phyloP scores from a whole-genome alignment of 331 rosid species.

The Quercus tomentella region DNA sequence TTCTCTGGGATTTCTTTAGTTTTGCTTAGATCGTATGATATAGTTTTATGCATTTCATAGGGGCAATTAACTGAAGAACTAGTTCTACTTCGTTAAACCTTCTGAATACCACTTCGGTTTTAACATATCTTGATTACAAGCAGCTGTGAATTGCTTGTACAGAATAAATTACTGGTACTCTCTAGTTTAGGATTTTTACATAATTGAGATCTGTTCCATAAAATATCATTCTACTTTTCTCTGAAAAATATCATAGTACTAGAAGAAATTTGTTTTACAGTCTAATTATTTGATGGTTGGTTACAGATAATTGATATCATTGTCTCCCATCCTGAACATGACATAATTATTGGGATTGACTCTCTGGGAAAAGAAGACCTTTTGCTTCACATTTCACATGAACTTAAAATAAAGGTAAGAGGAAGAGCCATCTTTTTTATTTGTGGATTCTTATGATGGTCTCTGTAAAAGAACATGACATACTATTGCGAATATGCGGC shows the following conservation, averaged over 20 bases:
- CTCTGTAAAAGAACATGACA: background rate
- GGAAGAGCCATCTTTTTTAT: background rate
- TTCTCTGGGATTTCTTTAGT: background rate
- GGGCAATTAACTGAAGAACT: background rate
- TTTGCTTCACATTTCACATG: slow-evolving; percentile 46
- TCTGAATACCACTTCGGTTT: background rate
- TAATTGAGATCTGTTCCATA: background rate
- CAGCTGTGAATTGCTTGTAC: too few species aligned
- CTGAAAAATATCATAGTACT: background rate
- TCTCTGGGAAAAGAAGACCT: slow-evolving; percentile 75
- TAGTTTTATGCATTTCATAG: background rate
- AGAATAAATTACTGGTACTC: background rate
- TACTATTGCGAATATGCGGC: background rate
- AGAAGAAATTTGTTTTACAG: background rate
- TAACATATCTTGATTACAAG: too few species aligned
- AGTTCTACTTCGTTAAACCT: background rate
- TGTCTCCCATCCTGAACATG: slow-evolving; percentile 65
- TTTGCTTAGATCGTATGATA: background rate
- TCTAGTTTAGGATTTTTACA: background rate
- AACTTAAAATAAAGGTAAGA: slow-evolving; percentile 52
- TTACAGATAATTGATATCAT: slow-evolving; percentile 58
- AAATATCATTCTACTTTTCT: background rate
- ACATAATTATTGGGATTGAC: slow-evolving; percentile 60
- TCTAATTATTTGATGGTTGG: background rate
- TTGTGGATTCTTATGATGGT: background rate